phyloP scores from a whole-genome alignment of 2,329 filamentous ascomycete species.

The Alternaria sp. region DNA sequence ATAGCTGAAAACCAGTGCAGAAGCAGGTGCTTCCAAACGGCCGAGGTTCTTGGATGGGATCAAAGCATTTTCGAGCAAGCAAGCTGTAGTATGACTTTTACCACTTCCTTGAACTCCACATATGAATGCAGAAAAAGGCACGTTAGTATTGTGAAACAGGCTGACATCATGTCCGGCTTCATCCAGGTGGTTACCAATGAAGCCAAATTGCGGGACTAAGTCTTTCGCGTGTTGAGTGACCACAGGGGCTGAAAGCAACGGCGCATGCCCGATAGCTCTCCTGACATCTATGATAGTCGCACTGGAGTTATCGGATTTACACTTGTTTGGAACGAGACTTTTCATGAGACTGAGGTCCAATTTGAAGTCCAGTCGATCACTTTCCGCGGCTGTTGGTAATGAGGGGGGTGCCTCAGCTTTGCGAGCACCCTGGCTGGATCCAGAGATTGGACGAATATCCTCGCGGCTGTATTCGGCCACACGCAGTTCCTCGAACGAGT shows the following conservation, averaged over 20 bases:
- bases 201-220: not conserved
- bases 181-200: not conserved
- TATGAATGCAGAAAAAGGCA: slow-evolving; percentile 65
- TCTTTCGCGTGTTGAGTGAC: not conserved
- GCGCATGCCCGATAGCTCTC: not conserved
- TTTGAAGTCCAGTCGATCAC: too few relatives aligned
- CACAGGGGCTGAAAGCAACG: not conserved
- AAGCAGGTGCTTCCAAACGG: not conserved
- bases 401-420: too few relatives aligned
- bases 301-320: not conserved
- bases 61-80: slow-evolving; percentile 53
- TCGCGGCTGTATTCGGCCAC: too few relatives aligned
- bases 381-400: too few relatives aligned
- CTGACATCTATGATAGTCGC: not conserved
- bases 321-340: not conserved
- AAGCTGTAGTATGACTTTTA: slow-evolving; percentile 66
- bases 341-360: not conserved
- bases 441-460: too few relatives aligned
- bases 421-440: too few relatives aligned
- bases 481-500: too few relatives aligned
- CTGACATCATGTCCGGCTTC: not conserved
- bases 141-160: slow-evolving; percentile 60
- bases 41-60: not conserved
- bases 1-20: not conserved
- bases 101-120: slow-evolving; percentile 69